Conservation (phyloP, 1,284 basidiomycete species). For the Limonomyces culmigenus region DNA sequence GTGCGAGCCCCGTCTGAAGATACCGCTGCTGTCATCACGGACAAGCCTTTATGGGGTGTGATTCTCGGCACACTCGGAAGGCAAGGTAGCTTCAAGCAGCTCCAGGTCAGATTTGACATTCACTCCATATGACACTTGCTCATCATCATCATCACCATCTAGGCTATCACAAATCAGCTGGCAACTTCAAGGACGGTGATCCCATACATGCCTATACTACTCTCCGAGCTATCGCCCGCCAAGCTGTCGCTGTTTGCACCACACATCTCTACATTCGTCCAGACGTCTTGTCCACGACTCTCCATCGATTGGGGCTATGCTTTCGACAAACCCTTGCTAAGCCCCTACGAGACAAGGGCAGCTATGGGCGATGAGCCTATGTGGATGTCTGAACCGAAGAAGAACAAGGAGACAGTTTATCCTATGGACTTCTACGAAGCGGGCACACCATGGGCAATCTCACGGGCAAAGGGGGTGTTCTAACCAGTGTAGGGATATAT, state of each 20-base stretch:
- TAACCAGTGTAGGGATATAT: too few relatives aligned
- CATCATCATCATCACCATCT: conserved; percentile 4
- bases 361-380: conserved; percentile 58
- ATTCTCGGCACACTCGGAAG: conserved; percentile 89
- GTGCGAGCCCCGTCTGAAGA: background rate
- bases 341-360: conserved; percentile 88
- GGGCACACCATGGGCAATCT: conserved; percentile 57
- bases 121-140: background rate
- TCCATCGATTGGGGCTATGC: conserved; percentile 99
- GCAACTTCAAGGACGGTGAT: conserved; percentile 32
- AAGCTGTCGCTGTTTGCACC: conserved; percentile 73
- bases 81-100: conserved; percentile 84
- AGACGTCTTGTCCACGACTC: conserved; percentile 89
- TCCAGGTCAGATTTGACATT: conserved; percentile 33
- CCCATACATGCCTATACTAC: conserved; percentile 76
- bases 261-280: conserved; percentile 78
- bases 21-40: background rate
- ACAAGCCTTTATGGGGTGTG: conserved; percentile 65
- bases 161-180: conserved; percentile 67
- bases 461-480: conserved; percentile 26
- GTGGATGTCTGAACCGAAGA: conserved; percentile 34
- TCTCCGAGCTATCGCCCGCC: conserved; percentile 91
- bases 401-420: conserved; percentile 29
- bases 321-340: conserved; percentile 79
- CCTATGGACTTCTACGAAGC: conserved; percentile 95